Base-by-base conservation (phyloP, 306 rosid genomes). In the Dryas alaskensis region DNA sequence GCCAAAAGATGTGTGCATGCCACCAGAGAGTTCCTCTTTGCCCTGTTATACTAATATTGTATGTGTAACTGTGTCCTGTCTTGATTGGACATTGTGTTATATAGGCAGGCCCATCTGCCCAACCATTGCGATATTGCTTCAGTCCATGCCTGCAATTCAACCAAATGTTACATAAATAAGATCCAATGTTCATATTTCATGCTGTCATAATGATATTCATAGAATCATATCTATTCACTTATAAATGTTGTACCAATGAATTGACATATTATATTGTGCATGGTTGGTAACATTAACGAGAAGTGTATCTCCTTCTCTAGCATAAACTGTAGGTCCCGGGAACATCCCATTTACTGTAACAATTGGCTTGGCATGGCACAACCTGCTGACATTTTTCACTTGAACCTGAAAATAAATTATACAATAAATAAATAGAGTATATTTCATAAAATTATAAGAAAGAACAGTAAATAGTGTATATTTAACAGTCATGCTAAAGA, bases 51-150 rank as follows among this genome's bases (percentile, higher is more conserved):
- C 74, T 81, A 16, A 66, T 72, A 16, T 65, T 73, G 12, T 76
- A 81, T 14, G 55, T 63, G 71, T 76, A 81, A 43, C 58, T 76
- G 11, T 67, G 69, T 49, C 81, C 81, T 11, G 78, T 72, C 61
- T 67, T 74, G 67, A 81, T 76, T 10, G 84, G 84, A 62, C 84
- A 81, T 37, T 81, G 84, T 12, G 84, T 81, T 27, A 81, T 67
- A 6, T 81, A 81, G 5, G 81, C 84, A 16, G 81, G 81, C n/a
- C 84, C 84, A 25, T 81, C 85, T 8, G 81, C 85, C 85, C 85
- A 81, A 1, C 85, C 85, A 67, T 81, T 81, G 16, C 81, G 10
- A 60, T 76, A 77, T 19, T 81, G 85, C 76, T 73, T 81, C 7
- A 81, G 17, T 72, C 85, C 85, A 72, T 81, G 85, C 85, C 85